A percentile compares a stretch with the other conserved stretches of the same genome.
Evolutionary conservation across 1,284 basidiomycete genomes (phyloP).

Genomic region (Retiboletus fuscus): DNA sequence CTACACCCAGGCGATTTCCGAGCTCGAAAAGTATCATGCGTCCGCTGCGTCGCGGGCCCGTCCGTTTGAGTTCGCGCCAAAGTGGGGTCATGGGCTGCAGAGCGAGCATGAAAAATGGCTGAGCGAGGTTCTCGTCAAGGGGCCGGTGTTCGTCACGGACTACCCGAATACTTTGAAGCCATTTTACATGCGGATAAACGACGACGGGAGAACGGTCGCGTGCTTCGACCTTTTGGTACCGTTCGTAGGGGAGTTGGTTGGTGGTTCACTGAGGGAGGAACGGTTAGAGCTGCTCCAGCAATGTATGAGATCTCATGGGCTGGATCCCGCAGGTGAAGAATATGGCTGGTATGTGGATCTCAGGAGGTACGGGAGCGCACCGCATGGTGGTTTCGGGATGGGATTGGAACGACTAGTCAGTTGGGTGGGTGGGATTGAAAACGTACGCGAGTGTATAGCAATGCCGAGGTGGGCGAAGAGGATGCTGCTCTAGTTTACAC

Average conservation of each 20-base stretch:
- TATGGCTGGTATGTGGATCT: constrained; percentile 91
- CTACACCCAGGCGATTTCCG: constrained; percentile 81
- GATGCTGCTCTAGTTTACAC: constrained; percentile 66
- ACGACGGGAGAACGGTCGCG: constrained; percentile 71
- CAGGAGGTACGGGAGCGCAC: constrained; percentile 82
- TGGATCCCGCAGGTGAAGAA: constrained; percentile 59
- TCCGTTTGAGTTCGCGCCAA: constrained; percentile 68
- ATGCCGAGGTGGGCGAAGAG: constrained; percentile 91
- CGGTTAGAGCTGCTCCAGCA: constrained; percentile 67
- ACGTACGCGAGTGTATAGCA: constrained; percentile 89
- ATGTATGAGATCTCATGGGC: constrained; percentile 64
- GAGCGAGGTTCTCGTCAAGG: constrained; percentile 70
- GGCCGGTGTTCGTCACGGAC: constrained; percentile 92
- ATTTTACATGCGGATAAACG: constrained; percentile 92
- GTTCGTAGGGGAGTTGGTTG: constrained; percentile 88
- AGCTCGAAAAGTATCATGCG: constrained; percentile 61
- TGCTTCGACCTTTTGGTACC: constrained; percentile 97
- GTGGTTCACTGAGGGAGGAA: constrained; percentile 93
- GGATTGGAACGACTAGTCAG: constrained; percentile 90
- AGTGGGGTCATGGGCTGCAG: constrained; percentile 80
- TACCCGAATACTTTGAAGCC: constrained; percentile 90
- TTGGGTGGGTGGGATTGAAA: constrained; percentile 86
- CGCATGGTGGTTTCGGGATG: constrained; percentile 93
- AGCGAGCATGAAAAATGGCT: constrained; percentile 96
- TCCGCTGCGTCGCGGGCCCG: constrained; percentile 37